Conservation (phyloP, 805 yeast genomes). For the Nakazawaea anatomiae region DNA sequence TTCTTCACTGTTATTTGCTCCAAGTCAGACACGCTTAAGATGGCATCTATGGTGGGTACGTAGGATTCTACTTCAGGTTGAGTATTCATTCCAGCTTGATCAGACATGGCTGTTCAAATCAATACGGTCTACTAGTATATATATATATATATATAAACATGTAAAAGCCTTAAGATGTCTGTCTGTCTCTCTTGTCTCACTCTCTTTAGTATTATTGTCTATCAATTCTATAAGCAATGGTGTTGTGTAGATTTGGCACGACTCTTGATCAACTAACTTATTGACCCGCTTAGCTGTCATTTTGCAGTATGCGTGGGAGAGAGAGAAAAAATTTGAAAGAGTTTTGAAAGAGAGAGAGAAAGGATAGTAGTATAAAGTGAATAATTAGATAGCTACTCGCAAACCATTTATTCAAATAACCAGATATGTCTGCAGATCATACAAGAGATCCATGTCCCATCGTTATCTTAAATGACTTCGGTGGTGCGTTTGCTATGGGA, state of each 20-base stretch:
- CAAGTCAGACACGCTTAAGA: conserved; percentile 63
- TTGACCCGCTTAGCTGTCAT: neutral
- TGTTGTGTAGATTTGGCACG: neutral
- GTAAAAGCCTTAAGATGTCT: no score
- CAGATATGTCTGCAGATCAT: conserved; percentile 63
- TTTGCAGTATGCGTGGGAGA: neutral
- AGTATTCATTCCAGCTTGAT: neutral
- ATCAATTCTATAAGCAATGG: no score
- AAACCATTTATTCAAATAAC: neutral
- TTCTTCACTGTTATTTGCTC: conserved; percentile 66
- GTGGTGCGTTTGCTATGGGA: conserved; percentile 99
- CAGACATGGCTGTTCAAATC: neutral
- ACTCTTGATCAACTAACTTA: neutral
- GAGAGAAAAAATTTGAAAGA: neutral
- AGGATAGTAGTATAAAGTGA: no score
- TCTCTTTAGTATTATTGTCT: no score
- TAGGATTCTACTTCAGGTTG: conserved; percentile 19
- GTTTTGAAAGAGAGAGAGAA: neutral
- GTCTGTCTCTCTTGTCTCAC: no score
- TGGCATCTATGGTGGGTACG: conserved; percentile 66
- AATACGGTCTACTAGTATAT: no score
- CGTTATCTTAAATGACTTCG: conserved; percentile 93
- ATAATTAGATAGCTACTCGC: neutral
- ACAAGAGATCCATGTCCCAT: conserved; percentile 99
- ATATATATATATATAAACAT: no score